Base-by-base conservation (phyloP, 2,329 filamentous ascomycete genomes). In the Hypomyces perniciosus region DNA sequence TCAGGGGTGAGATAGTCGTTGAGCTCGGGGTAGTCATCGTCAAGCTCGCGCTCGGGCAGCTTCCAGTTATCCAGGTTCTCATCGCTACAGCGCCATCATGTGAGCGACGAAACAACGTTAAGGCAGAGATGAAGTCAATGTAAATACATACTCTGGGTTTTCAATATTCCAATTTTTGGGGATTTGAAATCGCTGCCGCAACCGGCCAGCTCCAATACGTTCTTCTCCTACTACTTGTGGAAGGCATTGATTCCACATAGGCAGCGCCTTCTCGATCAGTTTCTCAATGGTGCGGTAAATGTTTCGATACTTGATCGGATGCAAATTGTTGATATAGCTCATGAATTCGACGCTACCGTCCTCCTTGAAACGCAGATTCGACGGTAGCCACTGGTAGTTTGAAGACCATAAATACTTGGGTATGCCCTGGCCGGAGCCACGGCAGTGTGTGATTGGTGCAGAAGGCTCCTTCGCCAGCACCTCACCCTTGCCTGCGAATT, bases 261-360 rank as follows among this genome's bases (percentile, higher is more conserved):
- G 69, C 12, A 76, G 57, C 1, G 67, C 55, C 5, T 55, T 56
- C 2, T 61, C 55, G 13, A 71, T 59, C 5, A 70, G 56, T 35
- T 62, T 47, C 47, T 70, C 68, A 6, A 72, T 52, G 1, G 65
- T 52, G 4, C 27, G 13, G 50, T 71, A 72, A 2, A 71, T 54
- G 2, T 55, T 53, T 2, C 10, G 33, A 34, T 54, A 49, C 12
- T 54, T 48, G 3, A 26, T 48, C 28, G 72, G 72, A 54, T 75
- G 69, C 1, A 74, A 56, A 53, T 73, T 74, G 55, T 74, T 74
- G 59, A 74, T 64, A 54, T 75, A 75, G 54, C 67, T 71, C 4
- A 64, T 61, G 34, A 74, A 68, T 12, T 59, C 56, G 6, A 67
- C 61, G 9, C 57, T 60, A 8, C 61, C 62, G 10, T 57, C 55